Percentiles rank a stretch among this genome's conserved stretches.
phyloP scores from a whole-genome alignment of 225 moss, liverwort and hornwort species.

The Physcomitrellopsis africana region DNA sequence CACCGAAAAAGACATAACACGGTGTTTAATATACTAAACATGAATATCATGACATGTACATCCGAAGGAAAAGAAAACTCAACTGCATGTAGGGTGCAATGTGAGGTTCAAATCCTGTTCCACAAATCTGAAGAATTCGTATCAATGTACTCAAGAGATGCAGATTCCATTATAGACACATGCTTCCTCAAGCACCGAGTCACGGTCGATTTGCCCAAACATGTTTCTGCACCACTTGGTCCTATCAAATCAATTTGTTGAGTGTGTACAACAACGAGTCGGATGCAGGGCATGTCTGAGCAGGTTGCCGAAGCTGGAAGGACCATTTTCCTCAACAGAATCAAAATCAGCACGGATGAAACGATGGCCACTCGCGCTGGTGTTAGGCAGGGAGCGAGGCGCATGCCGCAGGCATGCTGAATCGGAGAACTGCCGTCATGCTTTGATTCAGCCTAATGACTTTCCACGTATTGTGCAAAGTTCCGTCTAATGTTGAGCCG shows the following conservation, averaged over 20 bases:
- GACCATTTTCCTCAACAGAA: conserved; percentile 18
- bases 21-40: too few relatives aligned
- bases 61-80: too few relatives aligned
- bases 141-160: too few relatives aligned
- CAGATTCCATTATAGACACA: too few relatives aligned
- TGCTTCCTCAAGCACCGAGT: conserved; percentile 1
- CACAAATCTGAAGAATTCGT: too few relatives aligned
- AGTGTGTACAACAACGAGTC: conserved; percentile 2
- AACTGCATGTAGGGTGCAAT: too few relatives aligned
- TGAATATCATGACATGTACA: too few relatives aligned
- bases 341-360: conserved; percentile 23
- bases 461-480: neutral
- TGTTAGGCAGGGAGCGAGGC: conserved; percentile 15
- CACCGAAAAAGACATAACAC: too few relatives aligned
- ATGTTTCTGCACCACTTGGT: neutral
- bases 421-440: neutral
- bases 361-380: neutral
- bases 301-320: conserved; percentile 23
- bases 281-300: conserved; percentile 3
- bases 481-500: neutral
- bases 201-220: neutral
- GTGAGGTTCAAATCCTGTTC: too few relatives aligned
- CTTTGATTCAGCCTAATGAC: neutral
- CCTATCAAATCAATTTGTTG: neutral
- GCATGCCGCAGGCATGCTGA: neutral